A percentile compares a stretch with the other conserved stretches of the same genome.
Conservation (phyloP, 1,284 basidiomycete species). For the Cutaneotrichosporon cutaneum region DNA sequence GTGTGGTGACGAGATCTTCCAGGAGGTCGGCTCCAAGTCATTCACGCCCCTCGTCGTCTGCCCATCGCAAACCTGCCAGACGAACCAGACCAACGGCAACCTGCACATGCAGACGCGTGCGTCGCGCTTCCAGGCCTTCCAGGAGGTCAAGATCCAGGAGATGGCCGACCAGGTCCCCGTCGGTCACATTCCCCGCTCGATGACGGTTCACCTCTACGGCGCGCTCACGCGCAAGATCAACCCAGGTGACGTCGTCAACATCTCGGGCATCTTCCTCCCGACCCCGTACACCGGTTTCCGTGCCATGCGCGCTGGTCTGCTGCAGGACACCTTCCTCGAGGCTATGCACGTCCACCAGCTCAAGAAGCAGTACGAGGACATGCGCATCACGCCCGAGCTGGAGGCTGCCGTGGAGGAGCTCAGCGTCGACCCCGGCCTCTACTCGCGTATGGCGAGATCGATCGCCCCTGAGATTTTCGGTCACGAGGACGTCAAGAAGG, state of each 20-base stretch:
- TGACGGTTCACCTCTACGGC: slow-evolving; percentile 93
- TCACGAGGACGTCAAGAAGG: slow-evolving; percentile 97
- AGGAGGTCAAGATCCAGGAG: slow-evolving; percentile 98
- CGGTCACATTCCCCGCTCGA: slow-evolving; percentile 96
- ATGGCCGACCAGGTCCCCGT: slow-evolving; percentile 99
- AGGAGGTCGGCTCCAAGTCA: slow-evolving; percentile 90
- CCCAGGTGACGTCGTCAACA: slow-evolving; percentile 91
- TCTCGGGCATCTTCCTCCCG: slow-evolving; percentile 86
- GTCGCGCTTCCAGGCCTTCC: slow-evolving; percentile 95
- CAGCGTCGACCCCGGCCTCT: slow-evolving; percentile 73
- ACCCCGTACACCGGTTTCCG: slow-evolving; percentile 85
- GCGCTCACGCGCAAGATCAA: slow-evolving; percentile 86
- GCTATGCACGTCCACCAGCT: slow-evolving; percentile 86
- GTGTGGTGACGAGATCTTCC: slow-evolving; percentile 97
- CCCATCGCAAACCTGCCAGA: slow-evolving; percentile 78
- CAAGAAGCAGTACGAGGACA: slow-evolving; percentile 95
- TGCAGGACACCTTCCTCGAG: slow-evolving; percentile 97
- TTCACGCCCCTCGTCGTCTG: slow-evolving; percentile 88
- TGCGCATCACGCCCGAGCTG: slow-evolving; percentile 88
- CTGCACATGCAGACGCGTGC: slow-evolving; percentile 98
- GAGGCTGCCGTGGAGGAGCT: slow-evolving; percentile 69
- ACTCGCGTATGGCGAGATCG: slow-evolving; percentile 60
- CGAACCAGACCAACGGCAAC: slow-evolving; percentile 84
- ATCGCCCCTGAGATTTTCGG: slow-evolving; percentile 99
- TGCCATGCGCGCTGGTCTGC: slow-evolving; percentile 85